Conservation (phyloP, 2,329 filamentous ascomycete genomes). For the Clarireedia sp. region DNA sequence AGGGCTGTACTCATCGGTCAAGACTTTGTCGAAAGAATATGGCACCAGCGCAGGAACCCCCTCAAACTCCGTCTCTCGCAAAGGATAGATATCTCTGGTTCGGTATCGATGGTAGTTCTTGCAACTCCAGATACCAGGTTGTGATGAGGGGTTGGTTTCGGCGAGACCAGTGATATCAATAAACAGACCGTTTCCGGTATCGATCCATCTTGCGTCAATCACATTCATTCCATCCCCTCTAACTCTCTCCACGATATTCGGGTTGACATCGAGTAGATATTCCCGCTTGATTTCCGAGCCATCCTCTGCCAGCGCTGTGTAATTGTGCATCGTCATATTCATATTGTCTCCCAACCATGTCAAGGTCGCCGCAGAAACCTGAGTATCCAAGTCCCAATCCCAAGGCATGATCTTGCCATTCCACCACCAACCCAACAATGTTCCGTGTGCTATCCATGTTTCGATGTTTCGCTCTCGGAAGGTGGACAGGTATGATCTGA, state of each 20-base stretch:
- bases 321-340: constrained; percentile 54
- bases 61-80: constrained; percentile 68
- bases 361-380: constrained; percentile 62
- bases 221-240: constrained; percentile 65
- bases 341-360: constrained; percentile 54
- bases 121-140: constrained; percentile 65
- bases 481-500: constrained; percentile 64
- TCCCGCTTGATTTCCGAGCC: constrained; percentile 37
- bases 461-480: constrained; percentile 59
- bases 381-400: constrained; percentile 80
- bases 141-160: constrained; percentile 51
- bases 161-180: constrained; percentile 75
- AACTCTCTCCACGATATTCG: constrained; percentile 52
- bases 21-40: constrained; percentile 56
- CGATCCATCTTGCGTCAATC: constrained; percentile 80
- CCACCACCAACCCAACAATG: constrained; percentile 85
- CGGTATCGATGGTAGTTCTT: constrained; percentile 72
- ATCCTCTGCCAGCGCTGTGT: constrained; percentile 33
- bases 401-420: constrained; percentile 70
- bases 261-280: constrained; percentile 74
- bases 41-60: constrained; percentile 64
- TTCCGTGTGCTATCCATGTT: constrained; percentile 83
- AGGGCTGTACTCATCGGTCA: constrained; percentile 58
- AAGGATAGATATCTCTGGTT: constrained; percentile 65
- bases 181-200: constrained; percentile 66